phyloP scores from a whole-genome alignment of 148 eudicot genomes.

The Heliosperma pusillum region DNA sequence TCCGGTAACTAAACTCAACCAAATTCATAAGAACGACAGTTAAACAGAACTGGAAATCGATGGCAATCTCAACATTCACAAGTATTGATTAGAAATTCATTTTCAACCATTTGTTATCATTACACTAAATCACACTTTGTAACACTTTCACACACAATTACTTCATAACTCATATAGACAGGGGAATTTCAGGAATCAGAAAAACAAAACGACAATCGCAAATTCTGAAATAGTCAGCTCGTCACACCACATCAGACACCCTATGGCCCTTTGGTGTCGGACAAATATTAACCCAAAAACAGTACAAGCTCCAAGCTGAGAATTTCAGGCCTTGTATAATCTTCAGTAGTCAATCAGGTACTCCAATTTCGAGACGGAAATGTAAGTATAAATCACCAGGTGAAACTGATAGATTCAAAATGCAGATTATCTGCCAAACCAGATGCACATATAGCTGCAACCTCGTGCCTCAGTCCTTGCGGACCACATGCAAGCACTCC shows the following conservation, averaged over 20 bases:
- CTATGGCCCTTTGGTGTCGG: not conserved
- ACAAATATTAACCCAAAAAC: not conserved
- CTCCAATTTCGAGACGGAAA: not conserved
- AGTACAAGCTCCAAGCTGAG: not conserved
- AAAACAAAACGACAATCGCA: not conserved
- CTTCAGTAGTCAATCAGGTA: not conserved
- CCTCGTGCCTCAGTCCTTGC: conserved; percentile 61
- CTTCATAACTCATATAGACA: not conserved
- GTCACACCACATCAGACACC: too few species aligned
- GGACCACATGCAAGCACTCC: conserved; percentile 88
- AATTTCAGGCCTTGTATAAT: not conserved
- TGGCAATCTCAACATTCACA: not conserved
- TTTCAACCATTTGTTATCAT: too few species aligned
- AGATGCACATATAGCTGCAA: conserved; percentile 72
- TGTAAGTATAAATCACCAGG: conserved; percentile 47
- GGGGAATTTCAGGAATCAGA: not conserved
- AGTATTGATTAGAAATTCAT: too few species aligned
- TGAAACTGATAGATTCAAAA: conserved; percentile 88
- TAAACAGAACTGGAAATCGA: not conserved
- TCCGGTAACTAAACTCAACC: too few species aligned
- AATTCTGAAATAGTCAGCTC: not conserved
- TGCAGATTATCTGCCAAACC: conserved; percentile 62
- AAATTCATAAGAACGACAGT: too few species aligned
- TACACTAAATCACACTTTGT: not conserved
- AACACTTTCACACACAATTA: not conserved